phyloP scores from a whole-genome alignment of 331 rosid species.

The Quercus tomentella region DNA sequence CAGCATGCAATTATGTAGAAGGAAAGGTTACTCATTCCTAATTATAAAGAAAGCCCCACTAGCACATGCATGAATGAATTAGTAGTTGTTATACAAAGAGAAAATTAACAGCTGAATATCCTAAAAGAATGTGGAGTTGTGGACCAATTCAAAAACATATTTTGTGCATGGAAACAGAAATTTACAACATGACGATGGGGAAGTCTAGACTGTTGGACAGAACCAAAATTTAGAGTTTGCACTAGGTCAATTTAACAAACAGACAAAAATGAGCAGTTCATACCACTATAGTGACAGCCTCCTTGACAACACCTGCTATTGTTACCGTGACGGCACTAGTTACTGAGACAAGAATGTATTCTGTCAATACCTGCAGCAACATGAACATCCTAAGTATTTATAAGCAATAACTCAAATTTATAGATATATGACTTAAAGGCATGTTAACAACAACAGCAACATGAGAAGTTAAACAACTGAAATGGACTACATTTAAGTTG shows the following conservation, averaged over 20 bases:
- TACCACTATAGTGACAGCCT: constrained; percentile 98
- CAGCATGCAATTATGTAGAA: background rate
- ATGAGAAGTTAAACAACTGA: background rate
- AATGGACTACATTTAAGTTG: background rate
- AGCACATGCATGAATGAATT: background rate
- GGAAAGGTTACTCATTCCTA: background rate
- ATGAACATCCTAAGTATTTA: constrained; percentile 13
- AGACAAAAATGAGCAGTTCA: constrained; percentile 9
- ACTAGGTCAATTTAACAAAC: background rate
- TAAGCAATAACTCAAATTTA: constrained; percentile 6
- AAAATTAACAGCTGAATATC: background rate
- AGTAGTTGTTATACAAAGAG: background rate
- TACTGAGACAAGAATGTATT: constrained; percentile 82
- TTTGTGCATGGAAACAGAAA: background rate
- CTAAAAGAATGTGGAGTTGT: background rate
- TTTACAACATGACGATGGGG: background rate
- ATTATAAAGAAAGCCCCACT: background rate
- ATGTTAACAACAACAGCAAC: background rate
- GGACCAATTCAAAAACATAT: background rate
- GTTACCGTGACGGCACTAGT: constrained; percentile 98
- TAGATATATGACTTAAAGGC: constrained; percentile 5
- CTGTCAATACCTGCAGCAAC: constrained; percentile 77
- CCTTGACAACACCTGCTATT: constrained; percentile 96
- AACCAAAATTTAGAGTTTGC: constrained; percentile 2
- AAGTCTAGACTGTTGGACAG: background rate